A percentile compares a stretch with the other conserved stretches of the same genome.
phyloP scores from a whole-genome alignment of 768 basidiomycete species.

The Lyophyllum decastes region DNA sequence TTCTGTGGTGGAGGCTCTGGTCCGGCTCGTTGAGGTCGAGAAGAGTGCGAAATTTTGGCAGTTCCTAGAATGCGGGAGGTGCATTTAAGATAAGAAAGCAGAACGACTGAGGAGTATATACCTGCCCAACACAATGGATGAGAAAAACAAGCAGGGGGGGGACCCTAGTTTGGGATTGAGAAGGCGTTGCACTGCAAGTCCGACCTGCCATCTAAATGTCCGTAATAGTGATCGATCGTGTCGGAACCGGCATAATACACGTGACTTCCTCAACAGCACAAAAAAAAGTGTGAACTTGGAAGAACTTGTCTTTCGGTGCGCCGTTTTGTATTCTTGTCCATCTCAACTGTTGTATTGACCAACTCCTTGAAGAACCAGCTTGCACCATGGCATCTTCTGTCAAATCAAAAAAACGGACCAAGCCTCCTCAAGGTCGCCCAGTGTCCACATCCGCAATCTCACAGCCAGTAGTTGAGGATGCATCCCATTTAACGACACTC shows the following conservation, averaged over 20 bases:
- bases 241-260: conserved; percentile 8
- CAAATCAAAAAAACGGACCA: conserved; percentile 58
- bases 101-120: background rate
- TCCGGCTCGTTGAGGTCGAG: background rate
- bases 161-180: too few species aligned
- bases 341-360: background rate
- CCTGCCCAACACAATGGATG: background rate
- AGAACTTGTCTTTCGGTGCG: conserved; percentile 9
- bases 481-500: conserved; percentile 40
- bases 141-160: background rate
- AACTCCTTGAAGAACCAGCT: background rate
- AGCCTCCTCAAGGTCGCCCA: conserved; percentile 53
- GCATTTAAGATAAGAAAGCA: background rate
- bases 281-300: conserved; percentile 12
- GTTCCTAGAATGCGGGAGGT: background rate
- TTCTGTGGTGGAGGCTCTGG: background rate
- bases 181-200: background rate
- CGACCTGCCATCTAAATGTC: background rate
- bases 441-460: conserved; percentile 55
- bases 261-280: conserved; percentile 3
- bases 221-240: conserved; percentile 12
- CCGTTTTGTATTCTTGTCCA: background rate
- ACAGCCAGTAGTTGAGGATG: conserved; percentile 53
- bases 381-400: conserved; percentile 41
- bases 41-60: background rate